A percentile compares a stretch with the other conserved stretches of the same genome.
Conservation (phyloP, 1,284 basidiomycete species). For the Tylopilus orsonianus region DNA sequence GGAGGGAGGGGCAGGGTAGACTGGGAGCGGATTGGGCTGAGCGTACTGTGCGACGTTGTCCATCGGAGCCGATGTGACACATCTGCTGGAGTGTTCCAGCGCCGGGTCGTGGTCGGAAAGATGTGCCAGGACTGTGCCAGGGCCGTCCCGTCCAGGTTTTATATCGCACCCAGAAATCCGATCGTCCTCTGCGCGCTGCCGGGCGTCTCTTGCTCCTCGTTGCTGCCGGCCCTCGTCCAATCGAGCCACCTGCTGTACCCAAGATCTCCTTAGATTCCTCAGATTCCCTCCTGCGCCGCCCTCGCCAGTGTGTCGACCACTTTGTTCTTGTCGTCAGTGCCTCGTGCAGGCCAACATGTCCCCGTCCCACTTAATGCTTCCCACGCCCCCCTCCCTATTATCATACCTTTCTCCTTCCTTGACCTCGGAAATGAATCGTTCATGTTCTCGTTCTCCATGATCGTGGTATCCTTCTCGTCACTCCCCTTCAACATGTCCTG, state of each 20-base stretch:
- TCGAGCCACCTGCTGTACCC: constrained; percentile 3
- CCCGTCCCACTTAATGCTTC: neutral
- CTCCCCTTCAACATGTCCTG: constrained; percentile 34
- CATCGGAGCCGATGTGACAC: constrained; percentile 39
- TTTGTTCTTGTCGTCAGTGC: constrained; percentile 22
- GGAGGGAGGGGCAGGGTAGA: constrained; percentile 34
- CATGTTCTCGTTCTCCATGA: constrained; percentile 30
- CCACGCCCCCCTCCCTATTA: constrained; percentile 17
- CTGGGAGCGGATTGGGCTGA: constrained; percentile 31
- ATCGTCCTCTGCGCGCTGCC: constrained; percentile 19
- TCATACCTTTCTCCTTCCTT: constrained; percentile 23
- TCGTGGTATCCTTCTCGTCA: constrained; percentile 29
- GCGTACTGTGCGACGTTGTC: constrained; percentile 39
- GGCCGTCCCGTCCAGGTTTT: constrained; percentile 31
- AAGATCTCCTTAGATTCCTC: constrained; percentile 26
- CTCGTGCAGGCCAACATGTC: constrained; percentile 25
- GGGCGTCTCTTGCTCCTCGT: constrained; percentile 33
- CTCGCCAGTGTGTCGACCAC: constrained; percentile 20
- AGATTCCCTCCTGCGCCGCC: constrained; percentile 23
- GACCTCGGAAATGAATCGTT: constrained; percentile 37
- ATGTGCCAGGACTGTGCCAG: constrained; percentile 32
- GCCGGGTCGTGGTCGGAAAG: constrained; percentile 32
- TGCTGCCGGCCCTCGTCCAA: constrained; percentile 19
- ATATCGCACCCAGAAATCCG: constrained; percentile 23
- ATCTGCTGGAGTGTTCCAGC: constrained; percentile 30